Conservation (phyloP, 208 protist species). For the Strigomonas culicis region DNA sequence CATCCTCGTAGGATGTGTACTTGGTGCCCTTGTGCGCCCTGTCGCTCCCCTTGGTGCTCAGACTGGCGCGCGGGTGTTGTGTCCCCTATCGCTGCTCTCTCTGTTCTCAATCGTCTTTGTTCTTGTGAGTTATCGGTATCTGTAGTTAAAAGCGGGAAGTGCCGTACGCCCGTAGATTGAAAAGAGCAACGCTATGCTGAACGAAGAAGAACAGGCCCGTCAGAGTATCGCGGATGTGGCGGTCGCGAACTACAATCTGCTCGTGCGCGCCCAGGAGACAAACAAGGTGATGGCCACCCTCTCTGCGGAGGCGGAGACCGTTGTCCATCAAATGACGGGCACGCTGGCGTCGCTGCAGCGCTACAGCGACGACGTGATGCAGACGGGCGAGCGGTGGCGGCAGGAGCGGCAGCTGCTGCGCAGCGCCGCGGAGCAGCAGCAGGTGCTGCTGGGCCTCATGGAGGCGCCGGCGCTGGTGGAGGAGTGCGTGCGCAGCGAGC, state of each 20-base stretch:
- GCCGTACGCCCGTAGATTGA: no score
- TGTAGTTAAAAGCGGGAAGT: no score
- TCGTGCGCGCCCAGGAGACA: constrained; percentile 46
- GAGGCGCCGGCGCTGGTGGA: constrained; percentile 61
- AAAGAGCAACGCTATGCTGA: background rate
- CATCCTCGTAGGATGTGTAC: constrained; percentile 3
- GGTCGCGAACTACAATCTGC: constrained; percentile 60
- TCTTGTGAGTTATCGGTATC: no score
- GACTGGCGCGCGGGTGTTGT: no score
- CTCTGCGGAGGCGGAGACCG: constrained; percentile 30
- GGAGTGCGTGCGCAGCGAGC: constrained; percentile 61
- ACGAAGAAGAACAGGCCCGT: constrained; percentile 30
- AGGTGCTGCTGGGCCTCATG: constrained; percentile 62
- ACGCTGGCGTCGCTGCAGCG: constrained; percentile 48
- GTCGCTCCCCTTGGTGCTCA: no score
- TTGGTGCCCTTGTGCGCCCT: constrained; percentile 28
- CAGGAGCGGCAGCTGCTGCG: constrained; percentile 44
- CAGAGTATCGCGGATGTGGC: constrained; percentile 46
- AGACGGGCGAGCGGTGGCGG: constrained; percentile 49
- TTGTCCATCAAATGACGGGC: constrained; percentile 34
- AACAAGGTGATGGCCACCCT: constrained; percentile 38
- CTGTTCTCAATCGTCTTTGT: no score
- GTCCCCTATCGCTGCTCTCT: no score
- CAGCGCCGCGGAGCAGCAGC: constrained; percentile 46
- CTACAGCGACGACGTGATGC: constrained; percentile 34